These are phyloP conservation scores for Microthyrium microscopicum DNA, from an alignment of 2,329 filamentous ascomycete genomes.

Conservation along the genomic window DNA sequence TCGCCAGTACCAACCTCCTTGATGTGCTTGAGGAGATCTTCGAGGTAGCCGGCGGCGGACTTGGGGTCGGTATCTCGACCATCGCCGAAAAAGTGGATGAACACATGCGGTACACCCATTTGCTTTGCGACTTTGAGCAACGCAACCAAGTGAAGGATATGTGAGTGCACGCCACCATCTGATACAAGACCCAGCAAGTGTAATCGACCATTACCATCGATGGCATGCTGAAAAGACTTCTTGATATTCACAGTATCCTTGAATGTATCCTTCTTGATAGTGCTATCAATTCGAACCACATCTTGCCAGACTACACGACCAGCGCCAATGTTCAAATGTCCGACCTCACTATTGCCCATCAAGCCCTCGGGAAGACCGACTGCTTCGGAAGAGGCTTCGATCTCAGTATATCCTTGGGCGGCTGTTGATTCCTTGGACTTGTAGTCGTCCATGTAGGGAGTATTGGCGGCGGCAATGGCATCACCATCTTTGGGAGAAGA, in stretches of 20 bases:
- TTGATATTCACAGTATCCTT: conserved; percentile 62
- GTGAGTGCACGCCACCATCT: conserved; percentile 90
- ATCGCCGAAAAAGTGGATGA: conserved; percentile 98
- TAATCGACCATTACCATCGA: conserved; percentile 76
- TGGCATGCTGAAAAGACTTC: conserved; percentile 60
- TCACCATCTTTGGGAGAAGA: conserved; percentile 76
- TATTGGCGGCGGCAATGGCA: conserved; percentile 85
- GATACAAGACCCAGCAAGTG: conserved; percentile 87
- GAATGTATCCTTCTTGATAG: conserved; percentile 72
- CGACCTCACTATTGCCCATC: conserved; percentile 98
- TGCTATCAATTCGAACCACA: conserved; percentile 87
- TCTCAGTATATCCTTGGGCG: conserved; percentile 70
- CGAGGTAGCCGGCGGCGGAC: conserved; percentile 74
- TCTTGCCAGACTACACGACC: conserved; percentile 96
- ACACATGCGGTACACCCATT: conserved; percentile 73
- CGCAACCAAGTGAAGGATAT: conserved; percentile 82
- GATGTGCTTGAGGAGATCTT: conserved; percentile 63
- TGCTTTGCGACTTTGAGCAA: conserved; percentile 84
- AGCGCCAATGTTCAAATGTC: conserved; percentile 95
- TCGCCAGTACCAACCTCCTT: conserved; percentile 77
- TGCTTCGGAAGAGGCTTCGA: conserved; percentile 89
- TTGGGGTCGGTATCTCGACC: conserved; percentile 96
- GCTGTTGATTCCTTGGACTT: conserved; percentile 48
- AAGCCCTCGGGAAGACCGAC: conserved; percentile 91
- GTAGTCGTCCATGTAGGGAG: conserved; percentile 88